phyloP scores from a whole-genome alignment of 2,329 filamentous ascomycete species.

The Neonectria ditissima region DNA sequence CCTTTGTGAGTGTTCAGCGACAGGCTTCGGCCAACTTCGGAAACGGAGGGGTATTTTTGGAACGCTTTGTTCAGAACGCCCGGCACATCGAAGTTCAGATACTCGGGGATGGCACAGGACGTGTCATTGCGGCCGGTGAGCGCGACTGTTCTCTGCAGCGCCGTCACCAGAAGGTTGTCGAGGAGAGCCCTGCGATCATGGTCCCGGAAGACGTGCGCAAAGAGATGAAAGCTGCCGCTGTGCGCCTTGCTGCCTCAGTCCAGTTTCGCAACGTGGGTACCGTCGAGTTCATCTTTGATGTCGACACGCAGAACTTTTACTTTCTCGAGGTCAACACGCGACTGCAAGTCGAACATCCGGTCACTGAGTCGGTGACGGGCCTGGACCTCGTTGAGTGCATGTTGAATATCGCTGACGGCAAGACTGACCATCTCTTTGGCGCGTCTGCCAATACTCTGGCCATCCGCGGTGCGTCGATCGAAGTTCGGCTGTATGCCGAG shows the following conservation, averaged over 20 bases:
- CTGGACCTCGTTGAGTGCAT: slow-evolving; percentile 75
- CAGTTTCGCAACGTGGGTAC: slow-evolving; percentile 57
- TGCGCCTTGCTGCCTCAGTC: slow-evolving; percentile 51
- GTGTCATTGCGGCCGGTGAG: slow-evolving; percentile 56
- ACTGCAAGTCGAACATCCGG: slow-evolving; percentile 62
- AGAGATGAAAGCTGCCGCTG: slow-evolving; percentile 53
- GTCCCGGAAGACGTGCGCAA: slow-evolving; percentile 46
- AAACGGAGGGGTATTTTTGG: slow-evolving; percentile 55
- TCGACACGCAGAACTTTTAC: slow-evolving; percentile 52
- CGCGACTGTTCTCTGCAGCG: slow-evolving; percentile 64
- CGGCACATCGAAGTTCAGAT: slow-evolving; percentile 65
- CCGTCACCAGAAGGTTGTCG: slow-evolving; percentile 64
- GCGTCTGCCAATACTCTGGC: neutral
- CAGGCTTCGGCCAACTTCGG: slow-evolving; percentile 57
- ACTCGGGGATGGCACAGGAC: slow-evolving; percentile 58
- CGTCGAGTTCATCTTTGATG: slow-evolving; percentile 59
- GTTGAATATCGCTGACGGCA: slow-evolving; percentile 48
- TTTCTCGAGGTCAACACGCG: slow-evolving; percentile 63
- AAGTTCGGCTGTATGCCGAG: slow-evolving; percentile 57
- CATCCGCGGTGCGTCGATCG: slow-evolving; percentile 50
- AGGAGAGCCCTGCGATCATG: slow-evolving; percentile 57
- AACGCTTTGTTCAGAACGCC: slow-evolving; percentile 55
- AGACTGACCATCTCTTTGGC: slow-evolving; percentile 34
- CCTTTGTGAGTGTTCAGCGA: slow-evolving; percentile 53
- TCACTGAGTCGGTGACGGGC: slow-evolving; percentile 79